Base-by-base conservation (phyloP, 768 basidiomycete species). In the Tylopilus cervinicoccineus region DNA sequence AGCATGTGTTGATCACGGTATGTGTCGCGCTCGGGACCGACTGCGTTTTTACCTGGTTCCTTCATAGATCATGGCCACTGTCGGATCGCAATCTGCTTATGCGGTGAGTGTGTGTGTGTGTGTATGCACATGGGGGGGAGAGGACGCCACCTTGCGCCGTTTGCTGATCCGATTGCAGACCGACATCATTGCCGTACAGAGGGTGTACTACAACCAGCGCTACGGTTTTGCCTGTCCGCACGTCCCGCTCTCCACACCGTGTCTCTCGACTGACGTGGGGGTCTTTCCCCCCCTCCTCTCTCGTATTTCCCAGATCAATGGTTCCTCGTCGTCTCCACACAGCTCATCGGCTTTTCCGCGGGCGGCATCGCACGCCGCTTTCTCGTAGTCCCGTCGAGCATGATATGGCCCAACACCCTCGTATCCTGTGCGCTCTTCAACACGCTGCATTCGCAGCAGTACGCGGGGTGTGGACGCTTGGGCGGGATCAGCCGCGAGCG, bases 281-380 rank as follows among this genome's bases (percentile, higher is more conserved):
- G 48, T 23, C 23, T 28, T 36, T 20, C n/a, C n/a, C n/a, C n/a
- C n/a, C 47, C 38, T 27, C n/a, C 22, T 11, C 26, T 13, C 14
- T 38, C 5, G n/a, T n/a, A n/a, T n/a, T 38, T 43, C 33, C 48
- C 53, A 77, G 86, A 89, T 64, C 85, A 88, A 69, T 86, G 87
- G 83, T 78, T 89, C 65, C 68, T 89, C 19, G 84, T 90, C 22
- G 80, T 89, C 69, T 83, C 80, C 26, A 82, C 83, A 1, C 83
- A 86, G 58, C 69, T 88, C 46, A 88, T 90, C 45, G 88, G 90
- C 12, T 91, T 91, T 72, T 89, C 87, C 5, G 80, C 90, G 47
- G 89, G 88, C 37, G 87, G 88, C 13, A 68, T 87, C 31, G 76
- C 77, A 6, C 79, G 84, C 26, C 81, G 88, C 11, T 90, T 90